Evolutionary conservation across 1,139 yeast genomes (phyloP), one percentile per base, ranked within the genome.

Genomic region (Taiozyma sp.): DNA sequence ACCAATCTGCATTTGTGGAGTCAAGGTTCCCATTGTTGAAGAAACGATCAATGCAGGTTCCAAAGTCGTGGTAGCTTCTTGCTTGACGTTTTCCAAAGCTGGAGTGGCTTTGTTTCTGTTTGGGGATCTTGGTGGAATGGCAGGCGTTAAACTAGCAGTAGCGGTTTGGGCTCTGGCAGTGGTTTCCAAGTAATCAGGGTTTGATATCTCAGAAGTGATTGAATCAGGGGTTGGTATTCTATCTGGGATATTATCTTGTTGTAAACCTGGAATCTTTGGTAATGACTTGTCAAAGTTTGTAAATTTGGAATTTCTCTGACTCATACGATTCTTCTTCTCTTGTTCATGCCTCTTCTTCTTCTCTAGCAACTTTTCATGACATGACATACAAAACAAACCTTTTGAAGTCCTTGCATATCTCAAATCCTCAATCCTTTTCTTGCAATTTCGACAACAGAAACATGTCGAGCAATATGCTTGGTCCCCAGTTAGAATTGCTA

Each of bases 391-490:
- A 65, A 92, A 93, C 39, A 93, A 73, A 0, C 99, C 99, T 64
- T 88, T 92, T 45, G 95, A 85, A 0, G 99, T 93, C 64, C 96
- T 78, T 27, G 99, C 99, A 65, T 93, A 95, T 57, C 92, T 76
- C 60, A 92, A 73, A 68, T 93, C 97, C 63, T 89, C 96, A 55
- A 93, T 93, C 58, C 87, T 86, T 58, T 81, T 82, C 65, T 87
- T 87, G 72, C 99, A 93, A 58, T 90, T 85, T 50, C 96, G 83
- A 68, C 99, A 93, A 60, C 85, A 83, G 71, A 93, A 93, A 70
- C 99, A 93, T 48, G 79, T 78, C 8, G 96, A 83, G 68, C 99
- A 95, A 66, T 90, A 93, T 4, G 98, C 97, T 65, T 89, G 96
- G 61, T 87, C 96, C 24, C 97, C 97, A 1, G 98, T 91, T 4